A percentile compares a stretch with the other conserved stretches of the same genome.
Evolutionary conservation across 768 basidiomycete genomes (phyloP).

Genomic region (Boletus rex-veris): DNA sequence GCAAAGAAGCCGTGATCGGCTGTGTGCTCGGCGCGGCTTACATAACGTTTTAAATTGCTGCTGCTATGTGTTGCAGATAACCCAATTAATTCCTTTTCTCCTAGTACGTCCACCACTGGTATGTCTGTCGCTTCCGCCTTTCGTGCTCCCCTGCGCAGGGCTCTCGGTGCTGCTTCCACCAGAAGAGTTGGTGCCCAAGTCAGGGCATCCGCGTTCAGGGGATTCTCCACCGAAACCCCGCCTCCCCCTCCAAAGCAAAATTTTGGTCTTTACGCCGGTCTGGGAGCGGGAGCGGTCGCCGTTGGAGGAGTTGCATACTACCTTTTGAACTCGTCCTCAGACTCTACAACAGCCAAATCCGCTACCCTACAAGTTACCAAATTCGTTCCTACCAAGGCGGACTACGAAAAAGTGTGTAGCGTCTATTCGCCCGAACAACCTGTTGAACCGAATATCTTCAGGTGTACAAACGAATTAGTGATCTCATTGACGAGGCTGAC

Average conservation of each 20-base stretch:
- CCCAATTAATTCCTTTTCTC: constrained; percentile 1
- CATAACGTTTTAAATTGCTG: constrained; percentile 4
- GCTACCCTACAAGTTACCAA: constrained; percentile 60
- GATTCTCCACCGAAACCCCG: constrained; percentile 54
- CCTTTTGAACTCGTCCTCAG: constrained; percentile 44
- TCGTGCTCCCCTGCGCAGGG: constrained; percentile 49
- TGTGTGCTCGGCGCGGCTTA: constrained; percentile 6
- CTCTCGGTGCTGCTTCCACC: constrained; percentile 31
- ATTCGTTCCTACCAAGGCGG: constrained; percentile 73
- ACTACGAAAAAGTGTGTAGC: constrained; percentile 77
- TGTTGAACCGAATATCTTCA: constrained; percentile 23
- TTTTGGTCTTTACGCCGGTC: constrained; percentile 53
- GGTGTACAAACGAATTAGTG: constrained; percentile 91
- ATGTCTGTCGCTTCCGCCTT: constrained; percentile 57
- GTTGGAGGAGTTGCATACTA: constrained; percentile 66
- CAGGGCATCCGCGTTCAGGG: constrained; percentile 47
- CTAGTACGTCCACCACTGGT: constrained; percentile 6
- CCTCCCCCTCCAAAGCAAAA: constrained; percentile 48
- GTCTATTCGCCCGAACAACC: neutral
- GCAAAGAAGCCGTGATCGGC: no score
- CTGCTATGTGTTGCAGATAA: constrained; percentile 4
- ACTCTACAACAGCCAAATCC: constrained; percentile 55
- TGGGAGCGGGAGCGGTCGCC: constrained; percentile 61
- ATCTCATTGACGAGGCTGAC: constrained; percentile 63
- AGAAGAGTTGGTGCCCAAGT: constrained; percentile 28